These are phyloP conservation scores for Stephania japonica DNA, from an alignment of 164 flowering plant genomes.

Conservation along the genomic window DNA sequence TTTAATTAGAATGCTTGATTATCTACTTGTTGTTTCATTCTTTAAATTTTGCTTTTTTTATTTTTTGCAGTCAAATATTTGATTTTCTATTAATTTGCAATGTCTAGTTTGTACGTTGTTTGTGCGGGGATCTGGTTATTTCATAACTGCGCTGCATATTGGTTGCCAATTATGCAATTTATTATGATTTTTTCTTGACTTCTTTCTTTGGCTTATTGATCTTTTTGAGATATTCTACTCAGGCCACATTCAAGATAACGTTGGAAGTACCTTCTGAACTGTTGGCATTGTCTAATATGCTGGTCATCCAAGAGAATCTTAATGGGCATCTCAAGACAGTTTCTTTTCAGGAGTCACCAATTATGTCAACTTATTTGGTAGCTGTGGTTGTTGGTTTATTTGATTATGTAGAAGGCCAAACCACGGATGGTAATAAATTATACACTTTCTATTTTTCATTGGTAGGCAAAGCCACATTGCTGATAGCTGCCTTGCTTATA, in stretches of 20 bases:
- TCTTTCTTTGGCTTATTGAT: neutral
- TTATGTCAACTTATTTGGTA: conserved; percentile 97
- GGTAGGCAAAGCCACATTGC: neutral
- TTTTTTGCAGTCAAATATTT: neutral
- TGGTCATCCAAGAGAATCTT: conserved; percentile 57
- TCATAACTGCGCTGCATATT: neutral
- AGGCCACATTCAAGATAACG: conserved; percentile 93
- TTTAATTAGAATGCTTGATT: neutral
- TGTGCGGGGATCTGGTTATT: neutral
- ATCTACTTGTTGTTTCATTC: too few species aligned
- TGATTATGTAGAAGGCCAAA: conserved; percentile 80
- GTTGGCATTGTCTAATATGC: conserved; percentile 94
- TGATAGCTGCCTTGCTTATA: neutral
- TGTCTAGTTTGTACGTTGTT: neutral
- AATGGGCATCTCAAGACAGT: conserved; percentile 64
- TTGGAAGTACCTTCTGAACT: conserved; percentile 75
- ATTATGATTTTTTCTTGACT: neutral
- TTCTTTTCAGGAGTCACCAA: conserved; percentile 71
- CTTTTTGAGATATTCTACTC: conserved; percentile 12
- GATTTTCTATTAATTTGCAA: neutral
- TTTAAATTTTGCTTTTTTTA: neutral
- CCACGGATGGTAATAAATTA: conserved; percentile 63
- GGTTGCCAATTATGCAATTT: neutral
- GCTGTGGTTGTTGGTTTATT: conserved; percentile 92
- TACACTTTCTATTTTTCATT: neutral